Evolutionary conservation across 768 basidiomycete genomes (phyloP).

Genomic region (Tricholomella constricta): DNA sequence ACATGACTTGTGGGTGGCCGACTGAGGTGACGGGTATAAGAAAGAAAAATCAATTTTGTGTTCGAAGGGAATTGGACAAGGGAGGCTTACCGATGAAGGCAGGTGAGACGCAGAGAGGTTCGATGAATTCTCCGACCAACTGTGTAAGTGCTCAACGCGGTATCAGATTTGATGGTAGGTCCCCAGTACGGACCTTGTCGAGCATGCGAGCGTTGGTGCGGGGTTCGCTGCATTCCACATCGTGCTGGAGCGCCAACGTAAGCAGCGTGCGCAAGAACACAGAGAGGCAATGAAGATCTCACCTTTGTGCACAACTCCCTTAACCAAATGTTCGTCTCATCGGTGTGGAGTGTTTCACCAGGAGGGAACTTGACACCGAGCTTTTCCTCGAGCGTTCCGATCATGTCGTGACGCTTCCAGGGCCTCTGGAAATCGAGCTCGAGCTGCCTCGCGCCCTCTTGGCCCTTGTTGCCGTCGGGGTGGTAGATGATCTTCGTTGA

Average conservation of each 20-base stretch:
- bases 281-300: slow-evolving; percentile 11
- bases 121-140: slow-evolving; percentile 98
- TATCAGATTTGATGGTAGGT: background rate
- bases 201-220: slow-evolving; percentile 92
- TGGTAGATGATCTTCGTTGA: slow-evolving; percentile 82
- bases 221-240: slow-evolving; percentile 95
- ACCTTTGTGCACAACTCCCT: slow-evolving; percentile 85
- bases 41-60: slow-evolving; percentile 12
- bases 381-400: slow-evolving; percentile 93
- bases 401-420: slow-evolving; percentile 99
- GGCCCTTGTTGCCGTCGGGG: slow-evolving; percentile 90
- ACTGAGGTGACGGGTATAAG: slow-evolving; percentile 46
- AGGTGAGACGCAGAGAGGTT: slow-evolving; percentile 94
- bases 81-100: slow-evolving; percentile 79
- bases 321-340: slow-evolving; percentile 87
- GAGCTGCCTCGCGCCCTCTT: slow-evolving; percentile 59
- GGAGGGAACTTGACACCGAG: slow-evolving; percentile 89
- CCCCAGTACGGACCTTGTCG: slow-evolving; percentile 68
- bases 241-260: slow-evolving; percentile 56
- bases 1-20: slow-evolving; percentile 99
- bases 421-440: slow-evolving; percentile 88
- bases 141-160: slow-evolving; percentile 25
- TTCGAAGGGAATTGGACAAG: background rate
- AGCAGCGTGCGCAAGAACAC: background rate
- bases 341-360: slow-evolving; percentile 85